These are phyloP conservation scores for Coemansia brasiliensis DNA, from an alignment of 192 early-diverging fungal genomes.

Conservation along the genomic window DNA sequence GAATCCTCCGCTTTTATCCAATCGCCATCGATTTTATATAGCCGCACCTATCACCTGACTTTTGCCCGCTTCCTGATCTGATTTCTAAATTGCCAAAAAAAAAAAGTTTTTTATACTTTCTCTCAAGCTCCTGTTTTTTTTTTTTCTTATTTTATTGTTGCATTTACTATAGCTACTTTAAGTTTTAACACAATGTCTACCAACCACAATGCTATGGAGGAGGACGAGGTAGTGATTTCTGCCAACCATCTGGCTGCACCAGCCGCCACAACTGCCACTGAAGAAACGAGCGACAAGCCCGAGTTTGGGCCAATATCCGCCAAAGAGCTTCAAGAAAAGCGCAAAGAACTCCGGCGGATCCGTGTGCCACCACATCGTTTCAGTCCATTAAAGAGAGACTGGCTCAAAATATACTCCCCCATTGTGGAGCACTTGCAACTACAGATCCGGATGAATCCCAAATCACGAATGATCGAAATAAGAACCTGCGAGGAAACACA, in stretches of 20 bases:
- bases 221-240: conserved; percentile 65
- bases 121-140: conserved; percentile 1
- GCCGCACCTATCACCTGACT: conserved; percentile 2
- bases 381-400: conserved; percentile 86
- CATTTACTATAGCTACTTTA: conserved; percentile 5
- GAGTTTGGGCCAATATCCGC: conserved; percentile 62
- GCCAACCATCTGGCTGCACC: conserved; percentile 52
- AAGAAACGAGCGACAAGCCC: conserved; percentile 58
- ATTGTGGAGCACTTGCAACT: conserved; percentile 94
- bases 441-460: conserved; percentile 94
- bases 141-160: not conserved
- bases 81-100: not conserved
- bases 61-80: conserved; percentile 1
- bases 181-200: conserved; percentile 21
- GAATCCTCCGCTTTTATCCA: not conserved
- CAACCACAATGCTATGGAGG: conserved; percentile 20
- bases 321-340: conserved; percentile 49
- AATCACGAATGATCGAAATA: conserved; percentile 86
- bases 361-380: conserved; percentile 94
- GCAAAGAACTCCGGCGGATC: conserved; percentile 70
- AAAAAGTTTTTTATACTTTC: no score
- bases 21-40: not conserved
- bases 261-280: conserved; percentile 22
- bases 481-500: conserved; percentile 81
- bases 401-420: conserved; percentile 96